phyloP scores from a whole-genome alignment of 2,329 filamentous ascomycete species.

The Trichophyton verrucosum region DNA sequence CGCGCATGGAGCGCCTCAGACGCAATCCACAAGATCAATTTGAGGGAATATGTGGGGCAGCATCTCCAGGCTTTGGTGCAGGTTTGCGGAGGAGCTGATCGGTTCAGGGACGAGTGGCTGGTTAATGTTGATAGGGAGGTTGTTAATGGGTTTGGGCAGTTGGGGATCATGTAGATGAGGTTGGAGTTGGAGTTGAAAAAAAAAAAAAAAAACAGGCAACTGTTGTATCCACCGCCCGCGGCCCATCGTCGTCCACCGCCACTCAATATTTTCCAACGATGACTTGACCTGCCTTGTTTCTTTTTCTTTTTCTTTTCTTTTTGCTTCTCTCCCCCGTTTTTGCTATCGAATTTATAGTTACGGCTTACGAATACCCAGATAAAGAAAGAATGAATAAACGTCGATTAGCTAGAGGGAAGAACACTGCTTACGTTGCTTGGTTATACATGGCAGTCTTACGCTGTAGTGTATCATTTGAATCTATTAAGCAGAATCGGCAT shows the following conservation, averaged over 20 bases:
- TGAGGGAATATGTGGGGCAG: constrained; percentile 34
- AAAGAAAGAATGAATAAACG: neutral
- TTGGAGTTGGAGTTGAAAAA: neutral
- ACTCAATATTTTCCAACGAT: neutral
- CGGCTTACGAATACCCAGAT: neutral
- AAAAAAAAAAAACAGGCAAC: too few species aligned
- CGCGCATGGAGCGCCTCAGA: constrained; percentile 31
- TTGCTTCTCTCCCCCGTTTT: neutral
- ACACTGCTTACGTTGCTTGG: neutral
- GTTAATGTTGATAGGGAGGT: constrained; percentile 34
- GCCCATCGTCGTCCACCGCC: neutral
- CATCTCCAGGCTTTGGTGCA: constrained; percentile 29
- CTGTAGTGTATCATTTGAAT: neutral
- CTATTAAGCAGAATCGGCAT: neutral
- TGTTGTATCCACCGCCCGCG: neutral
- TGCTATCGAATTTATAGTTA: neutral
- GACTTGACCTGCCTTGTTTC: neutral
- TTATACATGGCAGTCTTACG: too few species aligned
- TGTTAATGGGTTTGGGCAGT: constrained; percentile 19
- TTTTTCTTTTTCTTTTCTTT: neutral
- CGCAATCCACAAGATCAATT: constrained; percentile 32
- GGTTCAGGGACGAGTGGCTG: constrained; percentile 33
- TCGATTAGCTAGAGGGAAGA: neutral
- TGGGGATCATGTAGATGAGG: constrained; percentile 10
- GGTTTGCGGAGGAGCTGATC: constrained; percentile 30